Conservation (phyloP, 1,284 basidiomycete genomes). For the Fistulinella cinereoalba region DNA sequence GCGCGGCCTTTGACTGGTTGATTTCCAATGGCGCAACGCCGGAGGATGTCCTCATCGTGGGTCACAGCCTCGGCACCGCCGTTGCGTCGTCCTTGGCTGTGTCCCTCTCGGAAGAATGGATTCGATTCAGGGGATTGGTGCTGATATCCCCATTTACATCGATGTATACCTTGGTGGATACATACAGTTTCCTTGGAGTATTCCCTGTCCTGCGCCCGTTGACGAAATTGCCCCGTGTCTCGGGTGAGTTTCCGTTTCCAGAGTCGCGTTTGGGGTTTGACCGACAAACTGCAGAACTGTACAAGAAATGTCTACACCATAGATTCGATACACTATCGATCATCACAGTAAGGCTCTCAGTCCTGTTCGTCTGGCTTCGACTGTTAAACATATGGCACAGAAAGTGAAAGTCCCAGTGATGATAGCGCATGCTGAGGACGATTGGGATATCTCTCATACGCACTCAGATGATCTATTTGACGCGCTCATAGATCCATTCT, state of each 20-base stretch:
- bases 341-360: conserved; percentile 46
- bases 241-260: conserved; percentile 48
- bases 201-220: conserved; percentile 73
- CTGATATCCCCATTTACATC: conserved; percentile 79
- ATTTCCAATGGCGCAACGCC: conserved; percentile 54
- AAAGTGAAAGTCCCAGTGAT: conserved; percentile 65
- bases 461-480: conserved; percentile 79
- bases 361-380: neutral
- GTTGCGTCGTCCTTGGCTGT: conserved; percentile 64
- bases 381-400: conserved; percentile 32
- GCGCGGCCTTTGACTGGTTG: conserved; percentile 81
- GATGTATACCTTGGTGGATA: conserved; percentile 61
- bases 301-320: conserved; percentile 57
- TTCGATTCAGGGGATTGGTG: conserved; percentile 59
- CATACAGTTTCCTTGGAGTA: conserved; percentile 68
- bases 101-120: conserved; percentile 53
- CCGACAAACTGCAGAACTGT: conserved; percentile 42
- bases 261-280: neutral
- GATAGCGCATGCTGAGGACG: conserved; percentile 78
- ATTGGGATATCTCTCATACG: conserved; percentile 74
- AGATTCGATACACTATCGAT: conserved; percentile 64
- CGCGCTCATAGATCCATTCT: conserved; percentile 58
- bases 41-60: conserved; percentile 67
- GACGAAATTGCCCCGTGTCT: conserved; percentile 64
- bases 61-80: conserved; percentile 83